Evolutionary conservation across 371 early-diverging fungal species (phyloP).

Genomic region (Mycotypha africana): DNA sequence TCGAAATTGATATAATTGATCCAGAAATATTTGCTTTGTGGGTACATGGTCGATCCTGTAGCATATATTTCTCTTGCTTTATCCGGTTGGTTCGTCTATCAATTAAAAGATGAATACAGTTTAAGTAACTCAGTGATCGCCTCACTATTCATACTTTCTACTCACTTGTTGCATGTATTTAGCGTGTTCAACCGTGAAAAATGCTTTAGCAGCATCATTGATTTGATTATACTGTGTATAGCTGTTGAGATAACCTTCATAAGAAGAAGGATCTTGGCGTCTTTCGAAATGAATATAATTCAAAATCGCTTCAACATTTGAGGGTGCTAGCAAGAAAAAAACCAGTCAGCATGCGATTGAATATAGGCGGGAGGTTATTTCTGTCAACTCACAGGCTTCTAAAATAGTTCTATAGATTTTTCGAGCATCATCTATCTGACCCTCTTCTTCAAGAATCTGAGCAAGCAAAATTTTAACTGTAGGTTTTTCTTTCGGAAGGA

Average conservation of each 20-base stretch:
- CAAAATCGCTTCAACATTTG: conserved; percentile 50
- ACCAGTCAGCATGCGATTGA: background rate
- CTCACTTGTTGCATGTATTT: conserved; percentile 33
- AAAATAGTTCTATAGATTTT: conserved; percentile 39
- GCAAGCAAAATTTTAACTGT: conserved; percentile 46
- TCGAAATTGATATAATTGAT: conserved; percentile 57
- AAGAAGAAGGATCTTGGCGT: conserved; percentile 35
- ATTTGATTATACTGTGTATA: conserved; percentile 26
- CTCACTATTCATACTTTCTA: background rate
- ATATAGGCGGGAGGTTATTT: background rate
- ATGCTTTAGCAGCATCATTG: conserved; percentile 39
- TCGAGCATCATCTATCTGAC: conserved; percentile 42
- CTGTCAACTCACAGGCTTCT: conserved; percentile 27
- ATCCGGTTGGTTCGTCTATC: conserved; percentile 30
- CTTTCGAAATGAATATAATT: conserved; percentile 54
- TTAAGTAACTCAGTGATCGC: background rate
- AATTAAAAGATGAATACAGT: background rate
- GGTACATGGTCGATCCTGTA: conserved; percentile 21
- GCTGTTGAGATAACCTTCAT: conserved; percentile 30
- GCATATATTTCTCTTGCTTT: conserved; percentile 40
- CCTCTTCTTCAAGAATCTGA: conserved; percentile 49
- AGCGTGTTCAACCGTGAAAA: conserved; percentile 43
- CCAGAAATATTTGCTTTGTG: conserved; percentile 44
- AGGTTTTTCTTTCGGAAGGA: conserved; percentile 29
- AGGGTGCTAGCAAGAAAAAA: conserved; percentile 32